A percentile compares a stretch with the other conserved stretches of the same genome.
Evolutionary conservation across 352 stramenopile species (phyloP).

Genomic region (Albugo laibachii): DNA sequence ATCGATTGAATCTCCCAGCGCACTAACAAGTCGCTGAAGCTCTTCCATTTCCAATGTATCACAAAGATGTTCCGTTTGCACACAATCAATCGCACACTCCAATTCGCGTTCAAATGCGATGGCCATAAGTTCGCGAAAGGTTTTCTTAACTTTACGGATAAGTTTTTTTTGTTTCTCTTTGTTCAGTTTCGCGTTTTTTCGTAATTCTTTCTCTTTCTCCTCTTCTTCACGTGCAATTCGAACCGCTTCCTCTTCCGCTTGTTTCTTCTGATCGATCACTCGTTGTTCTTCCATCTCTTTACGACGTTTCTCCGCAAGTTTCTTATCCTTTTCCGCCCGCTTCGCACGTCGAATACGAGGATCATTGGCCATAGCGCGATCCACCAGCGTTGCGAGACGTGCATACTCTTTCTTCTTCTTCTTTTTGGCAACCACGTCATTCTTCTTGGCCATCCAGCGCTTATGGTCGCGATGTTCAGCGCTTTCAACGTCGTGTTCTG

Average conservation of each 20-base stretch:
- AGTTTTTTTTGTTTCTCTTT: constrained; percentile 78
- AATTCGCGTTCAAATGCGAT: constrained; percentile 33
- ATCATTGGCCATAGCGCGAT: constrained; percentile 50
- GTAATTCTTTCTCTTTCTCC: constrained; percentile 40
- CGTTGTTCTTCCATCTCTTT: constrained; percentile 56
- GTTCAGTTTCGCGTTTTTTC: constrained; percentile 48
- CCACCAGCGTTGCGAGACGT: constrained; percentile 55
- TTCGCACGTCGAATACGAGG: constrained; percentile 66
- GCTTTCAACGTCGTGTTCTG: constrained; percentile 70
- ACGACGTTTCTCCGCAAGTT: constrained; percentile 39
- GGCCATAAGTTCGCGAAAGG: constrained; percentile 59
- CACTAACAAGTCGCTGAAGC: constrained; percentile 39
- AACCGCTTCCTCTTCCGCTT: constrained; percentile 33
- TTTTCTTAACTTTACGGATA: constrained; percentile 69
- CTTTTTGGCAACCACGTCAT: constrained; percentile 67
- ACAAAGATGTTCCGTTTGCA: constrained; percentile 61
- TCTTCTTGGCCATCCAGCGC: constrained; percentile 80
- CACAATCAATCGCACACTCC: constrained; percentile 33
- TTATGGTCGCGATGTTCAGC: constrained; percentile 74
- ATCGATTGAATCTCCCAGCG: constrained; percentile 26
- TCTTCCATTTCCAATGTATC: constrained; percentile 48
- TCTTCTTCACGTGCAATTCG: constrained; percentile 23
- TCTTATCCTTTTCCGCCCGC: constrained; percentile 72
- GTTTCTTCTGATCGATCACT: constrained; percentile 45
- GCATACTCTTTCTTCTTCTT: constrained; percentile 80